Evolutionary conservation across 176 grass and related monocot species (phyloP), one percentile per base, ranked within the genome.

Genomic region (Poa pratensis): DNA sequence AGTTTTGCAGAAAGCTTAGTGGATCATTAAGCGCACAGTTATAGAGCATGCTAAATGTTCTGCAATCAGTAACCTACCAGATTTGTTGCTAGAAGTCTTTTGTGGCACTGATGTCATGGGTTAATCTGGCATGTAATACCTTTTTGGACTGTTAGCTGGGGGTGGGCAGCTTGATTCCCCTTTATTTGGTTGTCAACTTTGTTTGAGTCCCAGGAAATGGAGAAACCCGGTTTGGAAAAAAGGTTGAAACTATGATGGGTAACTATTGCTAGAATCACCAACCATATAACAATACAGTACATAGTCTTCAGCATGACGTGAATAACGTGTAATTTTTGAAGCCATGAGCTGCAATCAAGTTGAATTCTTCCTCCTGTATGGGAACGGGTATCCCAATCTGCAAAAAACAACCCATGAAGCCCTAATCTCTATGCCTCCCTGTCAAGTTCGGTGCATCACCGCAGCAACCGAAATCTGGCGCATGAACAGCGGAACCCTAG

Each of bases 401-500:
- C 20, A 53, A 53, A 18, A 4, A 12, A 13, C 18, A 78, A 15
- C 30, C n/a, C n/a, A n/a, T n/a, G 45, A 45, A 54, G 10, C 63
- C 63, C 40, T 72, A 53, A 78, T 71, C 64, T 15, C 14, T 77
- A 57, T 42, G 75, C 17, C 23, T 52, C 37, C 43, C 35, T 52
- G 43, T 69, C 40, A 53, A 37, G 17, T 39, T 81, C 3, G 39
- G 22, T 16, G 20, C 22, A 76, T 28, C 54, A 4, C 5, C 57
- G 22, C 13, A 67, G 28, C 11, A 62, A 82, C 70, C 69, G n/a
- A 40, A 54, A 22, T 54, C 59, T n/a, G 18, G 32, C 1, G 55
- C 72, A 46, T 55, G 34, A 66, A 48, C 43, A 39, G 43, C 2
- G 11, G 61, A 86, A 79, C 74, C 84, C 83, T 90, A 88, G 49